Percentiles rank a stretch among this genome's conserved stretches.
phyloP scores from a whole-genome alignment of 2,329 filamentous ascomycete species.

The Fusarium solani-melongenae region DNA sequence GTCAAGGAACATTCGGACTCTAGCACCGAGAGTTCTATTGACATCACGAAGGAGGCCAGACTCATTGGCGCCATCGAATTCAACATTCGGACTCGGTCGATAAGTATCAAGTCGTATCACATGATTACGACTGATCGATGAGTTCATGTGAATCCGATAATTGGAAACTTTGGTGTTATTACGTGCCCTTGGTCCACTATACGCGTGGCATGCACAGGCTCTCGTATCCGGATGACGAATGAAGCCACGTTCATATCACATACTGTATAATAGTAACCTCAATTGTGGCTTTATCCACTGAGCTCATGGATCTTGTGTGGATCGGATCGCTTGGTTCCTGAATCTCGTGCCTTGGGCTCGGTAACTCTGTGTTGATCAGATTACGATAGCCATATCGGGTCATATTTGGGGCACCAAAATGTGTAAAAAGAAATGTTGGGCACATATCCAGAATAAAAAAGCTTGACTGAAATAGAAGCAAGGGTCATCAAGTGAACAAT shows the following conservation, averaged over 20 bases:
- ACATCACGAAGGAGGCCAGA: neutral
- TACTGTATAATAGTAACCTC: neutral
- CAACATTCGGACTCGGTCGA: neutral
- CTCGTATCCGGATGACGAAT: conserved; percentile 7
- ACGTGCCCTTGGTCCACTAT: conserved; percentile 23
- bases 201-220: conserved; percentile 30
- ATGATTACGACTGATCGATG: neutral
- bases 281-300: neutral
- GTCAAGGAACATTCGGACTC: neutral
- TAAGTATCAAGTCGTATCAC: neutral
- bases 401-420: conserved; percentile 1
- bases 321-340: conserved; percentile 10
- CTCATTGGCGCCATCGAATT: neutral
- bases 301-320: conserved; percentile 4
- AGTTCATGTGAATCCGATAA: neutral
- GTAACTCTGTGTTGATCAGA: conserved; percentile 2
- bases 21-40: neutral
- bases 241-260: neutral
- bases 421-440: conserved; percentile 2
- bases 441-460: conserved; percentile 1
- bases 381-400: conserved; percentile 2
- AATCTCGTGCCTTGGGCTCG: neutral
- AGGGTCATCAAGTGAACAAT: neutral
- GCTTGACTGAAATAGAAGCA: conserved; percentile 2
- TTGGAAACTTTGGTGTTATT: neutral